phyloP scores from a whole-genome alignment of 345 rosid species.

The Gossypium thurberi region DNA sequence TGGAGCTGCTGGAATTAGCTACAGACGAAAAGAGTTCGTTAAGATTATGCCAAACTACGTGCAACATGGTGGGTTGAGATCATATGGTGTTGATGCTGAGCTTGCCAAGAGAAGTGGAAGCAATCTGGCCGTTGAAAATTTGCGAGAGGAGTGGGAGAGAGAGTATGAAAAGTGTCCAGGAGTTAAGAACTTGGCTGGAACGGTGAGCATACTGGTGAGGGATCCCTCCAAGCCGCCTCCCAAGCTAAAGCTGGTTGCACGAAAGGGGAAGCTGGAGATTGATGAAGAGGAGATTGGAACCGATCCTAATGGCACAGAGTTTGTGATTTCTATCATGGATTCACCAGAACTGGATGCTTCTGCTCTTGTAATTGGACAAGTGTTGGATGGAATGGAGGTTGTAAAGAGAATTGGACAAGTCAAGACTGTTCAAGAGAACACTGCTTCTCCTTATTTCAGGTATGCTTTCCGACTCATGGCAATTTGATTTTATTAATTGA shows the following conservation, averaged over 20 bases:
- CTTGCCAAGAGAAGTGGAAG: conserved; percentile 49
- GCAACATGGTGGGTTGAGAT: conserved; percentile 84
- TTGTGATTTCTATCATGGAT: conserved; percentile 59
- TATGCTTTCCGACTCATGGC: conserved; percentile 16
- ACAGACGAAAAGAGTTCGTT: conserved; percentile 80
- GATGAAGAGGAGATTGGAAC: conserved; percentile 55
- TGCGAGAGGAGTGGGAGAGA: conserved; percentile 63
- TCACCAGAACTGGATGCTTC: conserved; percentile 79
- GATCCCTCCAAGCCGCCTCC: conserved; percentile 79
- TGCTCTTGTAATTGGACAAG: conserved; percentile 65
- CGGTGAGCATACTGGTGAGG: conserved; percentile 64
- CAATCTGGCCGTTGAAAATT: conserved; percentile 31
- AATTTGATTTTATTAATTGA: background rate
- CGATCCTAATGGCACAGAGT: conserved; percentile 77
- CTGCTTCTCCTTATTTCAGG: conserved; percentile 86
- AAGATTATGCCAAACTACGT: conserved; percentile 79
- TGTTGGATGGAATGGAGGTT: conserved; percentile 70
- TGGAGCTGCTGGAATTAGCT: conserved; percentile 79
- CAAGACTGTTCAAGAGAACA: conserved; percentile 77
- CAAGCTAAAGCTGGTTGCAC: conserved; percentile 70
- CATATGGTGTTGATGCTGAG: conserved; percentile 76
- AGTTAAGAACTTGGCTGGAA: conserved; percentile 51
- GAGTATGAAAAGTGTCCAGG: conserved; percentile 36
- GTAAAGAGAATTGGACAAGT: conserved; percentile 57
- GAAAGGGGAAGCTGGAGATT: conserved; percentile 61